Evolutionary conservation across 768 basidiomycete species (phyloP).

Genomic region (Nevesoporus exiguus): DNA sequence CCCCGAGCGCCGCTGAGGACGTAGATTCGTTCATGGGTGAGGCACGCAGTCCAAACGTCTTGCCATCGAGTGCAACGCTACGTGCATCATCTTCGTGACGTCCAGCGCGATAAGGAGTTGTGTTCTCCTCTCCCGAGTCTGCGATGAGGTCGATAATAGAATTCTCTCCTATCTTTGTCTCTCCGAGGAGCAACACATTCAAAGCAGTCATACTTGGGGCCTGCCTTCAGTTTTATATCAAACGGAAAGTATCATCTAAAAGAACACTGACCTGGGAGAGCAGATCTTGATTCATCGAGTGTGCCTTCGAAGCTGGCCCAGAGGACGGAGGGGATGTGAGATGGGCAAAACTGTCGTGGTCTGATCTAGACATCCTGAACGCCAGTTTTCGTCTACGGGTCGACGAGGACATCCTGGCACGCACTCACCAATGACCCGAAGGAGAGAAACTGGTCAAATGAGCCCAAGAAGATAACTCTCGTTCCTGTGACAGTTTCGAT

Average conservation of each 20-base stretch:
- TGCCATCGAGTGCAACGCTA: slow-evolving; percentile 14
- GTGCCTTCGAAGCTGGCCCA: slow-evolving; percentile 7
- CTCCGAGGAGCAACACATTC: slow-evolving; percentile 22
- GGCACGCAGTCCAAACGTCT: slow-evolving; percentile 12
- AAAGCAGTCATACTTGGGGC: neutral
- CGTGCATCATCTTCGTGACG: slow-evolving; percentile 4
- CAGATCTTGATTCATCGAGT: slow-evolving; percentile 7
- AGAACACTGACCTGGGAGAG: slow-evolving; percentile 10
- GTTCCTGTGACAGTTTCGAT: neutral
- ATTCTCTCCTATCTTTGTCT: slow-evolving; percentile 15
- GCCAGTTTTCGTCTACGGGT: neutral
- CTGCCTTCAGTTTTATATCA: slow-evolving; percentile 12
- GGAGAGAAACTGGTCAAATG: neutral
- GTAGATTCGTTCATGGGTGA: slow-evolving; percentile 1
- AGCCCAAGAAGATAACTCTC: neutral
- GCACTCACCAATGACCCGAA: slow-evolving; percentile 9
- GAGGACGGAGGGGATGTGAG: slow-evolving; percentile 11
- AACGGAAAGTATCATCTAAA: neutral
- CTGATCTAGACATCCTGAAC: slow-evolving; percentile 20
- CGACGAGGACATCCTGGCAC: neutral
- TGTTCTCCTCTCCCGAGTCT: slow-evolving; percentile 3
- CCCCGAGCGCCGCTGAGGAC: neutral
- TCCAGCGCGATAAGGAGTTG: too few species aligned
- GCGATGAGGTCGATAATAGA: slow-evolving; percentile 21
- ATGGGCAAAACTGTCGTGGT: slow-evolving; percentile 5